These are phyloP conservation scores for Casaregolazyma suthepensis DNA, from an alignment of 1,139 yeast species.

Conservation along the genomic window DNA sequence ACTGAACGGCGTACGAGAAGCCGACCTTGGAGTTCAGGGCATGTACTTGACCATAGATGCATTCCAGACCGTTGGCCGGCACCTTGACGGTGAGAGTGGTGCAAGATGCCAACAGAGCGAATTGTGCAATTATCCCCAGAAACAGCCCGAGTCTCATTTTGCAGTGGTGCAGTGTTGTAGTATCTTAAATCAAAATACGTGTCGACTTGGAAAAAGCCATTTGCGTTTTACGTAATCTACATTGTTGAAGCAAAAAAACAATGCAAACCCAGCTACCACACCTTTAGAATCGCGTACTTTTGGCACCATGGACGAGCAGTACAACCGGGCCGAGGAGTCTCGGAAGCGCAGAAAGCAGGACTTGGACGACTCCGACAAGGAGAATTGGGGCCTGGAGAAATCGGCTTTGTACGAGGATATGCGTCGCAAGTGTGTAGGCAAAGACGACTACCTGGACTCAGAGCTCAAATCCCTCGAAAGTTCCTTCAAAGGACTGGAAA, in stretches of 20 bases:
- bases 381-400: neutral
- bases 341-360: neutral
- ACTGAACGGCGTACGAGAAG: constrained; percentile 87
- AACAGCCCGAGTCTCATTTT: neutral
- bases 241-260: neutral
- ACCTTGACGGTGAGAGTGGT: constrained; percentile 63
- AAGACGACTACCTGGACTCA: neutral
- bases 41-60: constrained; percentile 72
- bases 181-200: too few relatives aligned
- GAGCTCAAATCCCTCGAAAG: constrained; percentile 62
- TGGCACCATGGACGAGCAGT: neutral
- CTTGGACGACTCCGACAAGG: neutral
- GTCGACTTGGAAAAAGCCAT: neutral
- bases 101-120: neutral
- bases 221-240: neutral
- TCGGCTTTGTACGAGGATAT: neutral
- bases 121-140: neutral
- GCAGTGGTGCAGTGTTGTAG: too few relatives aligned
- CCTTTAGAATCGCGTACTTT: neutral
- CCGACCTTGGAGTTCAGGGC: constrained; percentile 59
- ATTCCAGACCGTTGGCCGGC: constrained; percentile 70
- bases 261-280: neutral
- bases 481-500: constrained; percentile 56
- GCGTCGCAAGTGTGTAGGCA: neutral
- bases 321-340: neutral